Evolutionary conservation across 176 grass and related monocot genomes (phyloP).

Genomic region (Zoysia pacifica): DNA sequence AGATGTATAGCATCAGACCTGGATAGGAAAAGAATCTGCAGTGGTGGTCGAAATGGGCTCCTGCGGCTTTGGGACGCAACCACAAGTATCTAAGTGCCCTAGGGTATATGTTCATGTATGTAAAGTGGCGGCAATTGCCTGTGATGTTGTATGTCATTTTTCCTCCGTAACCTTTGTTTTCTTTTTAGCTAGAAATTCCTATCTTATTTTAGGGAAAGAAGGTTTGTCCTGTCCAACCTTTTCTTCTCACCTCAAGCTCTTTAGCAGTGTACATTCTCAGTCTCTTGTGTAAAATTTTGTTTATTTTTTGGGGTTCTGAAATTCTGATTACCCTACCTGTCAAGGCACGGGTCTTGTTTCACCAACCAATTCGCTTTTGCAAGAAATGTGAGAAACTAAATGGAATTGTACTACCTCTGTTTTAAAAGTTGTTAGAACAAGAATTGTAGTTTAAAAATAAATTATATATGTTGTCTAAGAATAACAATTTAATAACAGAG

Average conservation of each 20-base stretch:
- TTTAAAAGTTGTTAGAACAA: no score
- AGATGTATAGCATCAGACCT: conserved; percentile 90
- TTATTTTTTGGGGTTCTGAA: neutral
- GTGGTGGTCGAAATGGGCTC: conserved; percentile 86
- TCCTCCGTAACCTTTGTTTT: conserved; percentile 23
- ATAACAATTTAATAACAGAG: no score
- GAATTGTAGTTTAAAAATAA: no score
- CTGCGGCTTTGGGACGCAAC: conserved; percentile 97
- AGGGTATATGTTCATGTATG: conserved; percentile 46
- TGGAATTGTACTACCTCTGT: neutral
- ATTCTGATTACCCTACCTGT: neutral
- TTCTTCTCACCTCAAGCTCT: conserved; percentile 20
- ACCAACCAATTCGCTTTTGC: conserved; percentile 2
- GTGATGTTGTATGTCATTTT: conserved; percentile 42
- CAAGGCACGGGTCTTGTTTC: neutral
- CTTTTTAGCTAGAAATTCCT: neutral
- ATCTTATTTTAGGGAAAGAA: conserved; percentile 34
- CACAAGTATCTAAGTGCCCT: conserved; percentile 76
- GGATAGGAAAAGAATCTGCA: conserved; percentile 97
- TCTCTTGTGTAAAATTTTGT: conserved; percentile 39
- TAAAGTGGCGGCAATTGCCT: conserved; percentile 43
- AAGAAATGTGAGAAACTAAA: neutral
- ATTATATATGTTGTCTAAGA: no score
- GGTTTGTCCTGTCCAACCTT: conserved; percentile 31
- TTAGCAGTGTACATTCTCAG: neutral